Evolutionary conservation across 805 yeast species (phyloP), one percentile per base, ranked within the genome.

Genomic region (Sungouiella blattae): DNA sequence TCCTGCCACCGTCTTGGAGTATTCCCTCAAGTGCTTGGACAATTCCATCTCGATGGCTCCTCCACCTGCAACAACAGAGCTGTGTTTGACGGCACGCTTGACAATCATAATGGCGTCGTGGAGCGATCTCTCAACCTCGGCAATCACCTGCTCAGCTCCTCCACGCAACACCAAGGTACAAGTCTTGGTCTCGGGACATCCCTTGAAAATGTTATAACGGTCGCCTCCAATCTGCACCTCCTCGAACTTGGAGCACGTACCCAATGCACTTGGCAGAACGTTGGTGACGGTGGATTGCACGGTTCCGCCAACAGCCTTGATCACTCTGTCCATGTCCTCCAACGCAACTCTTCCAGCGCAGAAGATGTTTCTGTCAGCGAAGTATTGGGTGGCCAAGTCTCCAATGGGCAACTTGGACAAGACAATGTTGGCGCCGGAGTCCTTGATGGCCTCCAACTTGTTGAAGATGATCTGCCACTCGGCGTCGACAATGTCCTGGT

Each of bases 91-190:
- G 2, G 98, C 94, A 52, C 98, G 77, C 66, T 89, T 91, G 30
- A 91, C 98, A 59, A 93, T 89, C 98, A 91, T 91, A 33, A 93
- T 87, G 33, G 98, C 98, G 66, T 93, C 99, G 57, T 93, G 98
- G 48, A 93, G 71, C 2, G 97, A 91, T 64, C 98, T 78, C 62
- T 93, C 98, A 17, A 94, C 96, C 69, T 93, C 98, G 36, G 95
- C 96, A 55, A 93, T 82, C 26, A 93, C 94, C 71, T 93, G 98
- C 54, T 91, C 97, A 16, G 98, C 96, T 45, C 98, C 98, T 47
- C 99, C 98, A 63, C 99, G 80, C 55, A 93, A 72, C 26, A 93
- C 71, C 50, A 93, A 71, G 2, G 99, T 93, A 68, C 97, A 89
- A 0, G 98, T 89, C 63, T 83, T 83, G 25, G 97, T 85, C 62